Evolutionary conservation across 495 filamentous ascomycete genomes (phyloP), one percentile per base, ranked within the genome.

Genomic region (Chaetomium tenue): DNA sequence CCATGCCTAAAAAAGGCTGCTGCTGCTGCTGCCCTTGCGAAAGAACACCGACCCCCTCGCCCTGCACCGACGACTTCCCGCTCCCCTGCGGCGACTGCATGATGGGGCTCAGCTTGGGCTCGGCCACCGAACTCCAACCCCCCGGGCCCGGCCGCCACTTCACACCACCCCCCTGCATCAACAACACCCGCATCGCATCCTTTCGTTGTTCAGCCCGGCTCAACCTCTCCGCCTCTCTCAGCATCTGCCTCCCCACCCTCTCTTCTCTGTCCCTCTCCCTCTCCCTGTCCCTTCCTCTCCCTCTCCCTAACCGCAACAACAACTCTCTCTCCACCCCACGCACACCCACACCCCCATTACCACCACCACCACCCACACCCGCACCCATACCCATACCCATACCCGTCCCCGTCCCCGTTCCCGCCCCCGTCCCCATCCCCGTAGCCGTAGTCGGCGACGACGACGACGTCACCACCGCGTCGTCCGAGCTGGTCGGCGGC

Each of bases 71-170:
- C 28, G 42, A 42, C 53, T 56, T 56, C 53, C 53, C 33, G n/a
- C 53, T 56, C n/a, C 28, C 53, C 53, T 9, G 16, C 53, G 30
- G 48, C 16, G 79, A 80, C 65, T 82, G 78, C 20, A 70, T 65
- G 48, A 83, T 82, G 1, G 81, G 79, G 57, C 78, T 80, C 52
- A 81, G 60, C 18, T 70, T 71, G 13, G 81, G 81, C 58, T 80
- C 77, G 26, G 74, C 76, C 13, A 78, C 77, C n/a, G 78, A 82
- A 18, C 76, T 81, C 82, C 82, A 85, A 9, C 76, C 75, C 15
- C 70, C 68, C 23, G 72, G 75, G 50, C 78, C 71, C 16, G 70
- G 65, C 37, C 70, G 75, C 81, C 79, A 83, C 64, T 62, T 76
- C 4, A 78, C 66, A 11, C 60, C 71, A 52, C 66, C 63, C 52